Evolutionary conservation across 208 protist species (phyloP).

Genomic region (Acanthamoeba lenticulata): DNA sequence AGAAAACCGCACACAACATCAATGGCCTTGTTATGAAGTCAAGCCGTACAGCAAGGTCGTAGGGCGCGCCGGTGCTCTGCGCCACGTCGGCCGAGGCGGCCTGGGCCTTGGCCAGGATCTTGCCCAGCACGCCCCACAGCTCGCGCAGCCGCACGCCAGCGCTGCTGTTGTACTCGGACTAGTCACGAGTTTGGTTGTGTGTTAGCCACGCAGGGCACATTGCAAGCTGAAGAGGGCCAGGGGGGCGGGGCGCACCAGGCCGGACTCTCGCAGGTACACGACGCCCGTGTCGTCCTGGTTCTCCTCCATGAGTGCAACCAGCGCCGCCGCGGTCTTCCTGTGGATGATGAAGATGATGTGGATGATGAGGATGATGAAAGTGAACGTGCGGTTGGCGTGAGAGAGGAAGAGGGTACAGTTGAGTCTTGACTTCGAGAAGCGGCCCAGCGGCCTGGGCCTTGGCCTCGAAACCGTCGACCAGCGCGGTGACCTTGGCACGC

Average conservation of each 20-base stretch:
- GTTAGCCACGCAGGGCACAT: not conserved
- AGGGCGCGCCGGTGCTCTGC: not conserved
- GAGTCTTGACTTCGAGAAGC: conserved; percentile 10
- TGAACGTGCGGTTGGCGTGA: not conserved
- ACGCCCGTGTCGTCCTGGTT: not conserved
- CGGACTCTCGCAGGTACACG: not conserved
- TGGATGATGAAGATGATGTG: not conserved
- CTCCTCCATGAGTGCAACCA: not conserved
- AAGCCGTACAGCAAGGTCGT: not conserved
- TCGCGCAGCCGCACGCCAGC: not conserved
- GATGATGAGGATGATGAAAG: not conserved
- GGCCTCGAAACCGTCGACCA: not conserved
- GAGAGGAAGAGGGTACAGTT: not conserved
- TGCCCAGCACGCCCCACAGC: not conserved
- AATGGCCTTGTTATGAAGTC: not conserved
- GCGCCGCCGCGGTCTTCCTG: not conserved
- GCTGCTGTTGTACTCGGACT: not conserved
- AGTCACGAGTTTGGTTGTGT: not conserved
- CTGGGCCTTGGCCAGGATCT: not conserved
- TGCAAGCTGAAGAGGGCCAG: not conserved
- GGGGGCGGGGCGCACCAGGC: not conserved
- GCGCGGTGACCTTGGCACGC: not conserved
- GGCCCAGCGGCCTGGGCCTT: conserved; percentile 15
- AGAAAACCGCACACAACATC: not conserved
- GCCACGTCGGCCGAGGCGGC: not conserved